Conservation (phyloP, 2,329 filamentous ascomycete species). For the Achaetomium macrosporum region DNA sequence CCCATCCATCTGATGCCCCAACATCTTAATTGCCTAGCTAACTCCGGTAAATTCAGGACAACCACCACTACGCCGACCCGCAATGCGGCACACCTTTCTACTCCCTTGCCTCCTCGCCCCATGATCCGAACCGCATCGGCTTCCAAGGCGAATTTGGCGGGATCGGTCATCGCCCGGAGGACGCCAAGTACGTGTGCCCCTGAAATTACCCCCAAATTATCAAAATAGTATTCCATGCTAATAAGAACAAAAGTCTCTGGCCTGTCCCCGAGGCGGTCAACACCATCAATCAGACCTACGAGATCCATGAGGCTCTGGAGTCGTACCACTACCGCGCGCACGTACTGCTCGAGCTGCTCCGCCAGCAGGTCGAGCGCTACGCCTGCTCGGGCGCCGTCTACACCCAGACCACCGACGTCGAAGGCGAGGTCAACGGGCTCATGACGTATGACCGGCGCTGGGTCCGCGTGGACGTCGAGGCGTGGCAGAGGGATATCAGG, state of each 20-base stretch:
- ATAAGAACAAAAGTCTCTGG: conserved; percentile 48
- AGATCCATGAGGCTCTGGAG: conserved; percentile 52
- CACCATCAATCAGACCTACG: conserved; percentile 61
- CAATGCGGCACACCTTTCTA: conserved; percentile 67
- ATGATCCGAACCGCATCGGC: conserved; percentile 54
- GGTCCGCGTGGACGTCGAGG: conserved; percentile 47
- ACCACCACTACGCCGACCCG: conserved; percentile 65
- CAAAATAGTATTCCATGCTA: background rate
- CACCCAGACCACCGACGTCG: conserved; percentile 70
- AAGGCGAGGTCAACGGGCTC: conserved; percentile 68
- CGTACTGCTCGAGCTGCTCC: conserved; percentile 53
- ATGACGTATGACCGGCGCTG: conserved; percentile 62
- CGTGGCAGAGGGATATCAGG: conserved; percentile 57
- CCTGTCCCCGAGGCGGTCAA: conserved; percentile 54
- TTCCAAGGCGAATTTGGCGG: conserved; percentile 69
- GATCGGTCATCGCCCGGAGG: conserved; percentile 58
- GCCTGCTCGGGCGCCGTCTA: conserved; percentile 63
- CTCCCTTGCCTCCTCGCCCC: conserved; percentile 49
- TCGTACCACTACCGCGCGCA: conserved; percentile 63
- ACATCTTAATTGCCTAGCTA: background rate
- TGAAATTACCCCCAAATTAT: too few species aligned
- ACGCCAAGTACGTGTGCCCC: conserved; percentile 46
- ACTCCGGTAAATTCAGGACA: conserved; percentile 42
- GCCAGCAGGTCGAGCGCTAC: conserved; percentile 53
- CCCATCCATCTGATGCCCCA: background rate